A percentile compares a stretch with the other conserved stretches of the same genome.
Conservation (phyloP, 257 asterid genomes). For the Pogostemon cablin region DNA sequence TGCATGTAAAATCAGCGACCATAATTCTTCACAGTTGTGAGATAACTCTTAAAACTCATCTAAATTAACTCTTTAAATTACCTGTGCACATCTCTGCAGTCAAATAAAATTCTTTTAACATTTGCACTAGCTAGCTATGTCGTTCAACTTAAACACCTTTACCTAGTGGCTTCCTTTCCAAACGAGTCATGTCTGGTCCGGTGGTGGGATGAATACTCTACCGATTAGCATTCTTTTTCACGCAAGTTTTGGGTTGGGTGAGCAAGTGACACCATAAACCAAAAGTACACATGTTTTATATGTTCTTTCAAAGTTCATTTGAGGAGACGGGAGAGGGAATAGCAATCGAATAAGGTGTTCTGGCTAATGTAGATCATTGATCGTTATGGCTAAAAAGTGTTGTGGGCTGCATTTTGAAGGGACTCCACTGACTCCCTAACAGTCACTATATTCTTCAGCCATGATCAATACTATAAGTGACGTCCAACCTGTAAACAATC, state of each 20-base stretch:
- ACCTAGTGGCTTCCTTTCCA: no score
- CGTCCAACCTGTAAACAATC: conserved; percentile 89
- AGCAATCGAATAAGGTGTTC: not conserved
- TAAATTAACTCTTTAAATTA: not conserved
- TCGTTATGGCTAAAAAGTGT: not conserved
- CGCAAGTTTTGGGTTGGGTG: no score
- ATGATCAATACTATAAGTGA: conserved; percentile 82
- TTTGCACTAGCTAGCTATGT: no score
- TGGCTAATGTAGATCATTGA: not conserved
- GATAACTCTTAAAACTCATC: not conserved
- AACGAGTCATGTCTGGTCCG: no score
- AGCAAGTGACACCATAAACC: no score
- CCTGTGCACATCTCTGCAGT: not conserved
- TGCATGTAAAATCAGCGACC: not conserved
- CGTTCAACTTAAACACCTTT: no score
- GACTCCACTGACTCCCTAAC: conserved; percentile 34
- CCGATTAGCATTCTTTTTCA: no score
- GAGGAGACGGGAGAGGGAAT: not conserved
- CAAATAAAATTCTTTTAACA: not conserved
- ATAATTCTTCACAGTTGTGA: not conserved
- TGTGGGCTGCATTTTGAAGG: conserved; percentile 14
- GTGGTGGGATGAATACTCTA: no score
- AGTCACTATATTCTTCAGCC: conserved; percentile 73
- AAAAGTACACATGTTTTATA: no score
- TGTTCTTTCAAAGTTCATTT: not conserved